Percentiles rank a stretch among this genome's conserved stretches.
phyloP scores from a whole-genome alignment of 2,329 filamentous ascomycete species.

The Onygenales sp. region DNA sequence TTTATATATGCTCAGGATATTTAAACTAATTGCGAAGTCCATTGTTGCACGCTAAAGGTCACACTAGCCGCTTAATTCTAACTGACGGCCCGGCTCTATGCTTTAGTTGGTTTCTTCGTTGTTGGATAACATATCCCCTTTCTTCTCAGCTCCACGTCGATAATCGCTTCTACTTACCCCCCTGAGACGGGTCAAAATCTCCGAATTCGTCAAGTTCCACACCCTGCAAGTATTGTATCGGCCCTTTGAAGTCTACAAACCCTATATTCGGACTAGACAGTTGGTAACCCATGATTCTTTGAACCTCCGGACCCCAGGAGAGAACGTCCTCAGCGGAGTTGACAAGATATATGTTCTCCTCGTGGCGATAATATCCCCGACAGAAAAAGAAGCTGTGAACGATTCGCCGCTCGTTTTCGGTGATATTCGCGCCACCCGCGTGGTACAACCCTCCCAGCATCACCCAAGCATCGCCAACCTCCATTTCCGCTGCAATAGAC shows the following conservation, averaged over 20 bases:
- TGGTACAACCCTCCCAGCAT: constrained; percentile 34
- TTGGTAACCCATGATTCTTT: neutral
- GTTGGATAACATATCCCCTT: neutral
- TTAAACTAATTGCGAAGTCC: too few relatives aligned
- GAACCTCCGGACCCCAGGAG: neutral
- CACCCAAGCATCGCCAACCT: constrained; percentile 32
- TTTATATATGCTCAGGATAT: neutral
- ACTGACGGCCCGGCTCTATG: neutral
- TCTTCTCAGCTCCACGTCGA: neutral
- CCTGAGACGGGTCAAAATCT: neutral
- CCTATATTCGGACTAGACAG: neutral
- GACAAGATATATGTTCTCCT: constrained; percentile 17
- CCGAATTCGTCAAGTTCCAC: neutral
- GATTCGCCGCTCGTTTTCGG: constrained; percentile 19
- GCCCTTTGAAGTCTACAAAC: neutral
- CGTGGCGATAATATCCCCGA: constrained; percentile 24
- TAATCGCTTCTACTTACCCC: neutral
- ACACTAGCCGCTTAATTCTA: too few relatives aligned
- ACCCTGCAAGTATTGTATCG: neutral
- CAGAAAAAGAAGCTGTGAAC: constrained; percentile 28
- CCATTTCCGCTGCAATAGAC: constrained; percentile 30
- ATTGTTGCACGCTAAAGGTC: too few relatives aligned
- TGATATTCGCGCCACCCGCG: constrained; percentile 30
- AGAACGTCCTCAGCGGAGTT: neutral
- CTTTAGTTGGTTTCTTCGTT: neutral